Evolutionary conservation across 2,329 filamentous ascomycete species (phyloP).

Genomic region (Botrytis deweyae): DNA sequence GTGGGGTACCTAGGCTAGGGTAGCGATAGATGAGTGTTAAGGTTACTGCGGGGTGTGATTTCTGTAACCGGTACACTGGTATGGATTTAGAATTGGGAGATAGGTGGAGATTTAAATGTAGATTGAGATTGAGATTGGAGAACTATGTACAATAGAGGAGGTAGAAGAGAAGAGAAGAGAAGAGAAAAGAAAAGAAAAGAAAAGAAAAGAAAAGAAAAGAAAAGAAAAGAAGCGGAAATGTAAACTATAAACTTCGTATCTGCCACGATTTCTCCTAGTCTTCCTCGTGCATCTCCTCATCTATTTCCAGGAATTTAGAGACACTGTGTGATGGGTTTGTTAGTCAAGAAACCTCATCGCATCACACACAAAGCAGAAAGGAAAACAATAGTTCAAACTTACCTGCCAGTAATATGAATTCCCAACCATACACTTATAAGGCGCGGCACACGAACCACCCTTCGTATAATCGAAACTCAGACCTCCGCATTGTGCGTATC

Average conservation of each 20-base stretch:
- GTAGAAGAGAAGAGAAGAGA: not conserved
- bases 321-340: not conserved
- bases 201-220: not conserved
- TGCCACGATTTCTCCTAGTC: not conserved
- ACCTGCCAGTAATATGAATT: slow-evolving; percentile 32
- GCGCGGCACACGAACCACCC: slow-evolving; percentile 22
- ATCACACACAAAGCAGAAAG: too few species aligned
- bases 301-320: not conserved
- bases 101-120: not conserved
- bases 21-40: not conserved
- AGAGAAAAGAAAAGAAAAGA: not conserved
- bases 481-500: slow-evolving; percentile 34
- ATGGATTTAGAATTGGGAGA: not conserved
- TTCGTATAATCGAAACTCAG: slow-evolving; percentile 23
- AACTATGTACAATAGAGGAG: not conserved
- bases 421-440: slow-evolving; percentile 25
- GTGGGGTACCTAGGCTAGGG: not conserved
- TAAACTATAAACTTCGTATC: not conserved
- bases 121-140: not conserved
- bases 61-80: not conserved
- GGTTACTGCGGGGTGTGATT: not conserved
- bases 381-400: not conserved
- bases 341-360: not conserved
- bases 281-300: not conserved
- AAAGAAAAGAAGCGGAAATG: not conserved